phyloP scores from a whole-genome alignment of 1,139 yeast species.

The Pichiaceae sp. region DNA sequence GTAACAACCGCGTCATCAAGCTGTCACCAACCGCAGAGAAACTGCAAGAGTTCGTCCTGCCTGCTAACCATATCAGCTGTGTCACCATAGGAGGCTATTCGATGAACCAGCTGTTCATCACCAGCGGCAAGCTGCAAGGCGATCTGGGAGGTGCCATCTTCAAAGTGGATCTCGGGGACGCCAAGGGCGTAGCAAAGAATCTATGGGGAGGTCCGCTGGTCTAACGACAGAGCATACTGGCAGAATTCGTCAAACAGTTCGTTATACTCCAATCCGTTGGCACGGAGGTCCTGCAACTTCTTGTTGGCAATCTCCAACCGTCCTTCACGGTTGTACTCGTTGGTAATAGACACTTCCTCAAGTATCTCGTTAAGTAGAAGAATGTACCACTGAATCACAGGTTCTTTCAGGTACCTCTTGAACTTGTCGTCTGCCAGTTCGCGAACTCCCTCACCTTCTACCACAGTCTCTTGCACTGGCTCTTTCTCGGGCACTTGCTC shows the following conservation, averaged over 20 bases:
- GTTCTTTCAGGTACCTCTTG: constrained; percentile 33
- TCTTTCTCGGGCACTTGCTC: not conserved
- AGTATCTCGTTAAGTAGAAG: constrained; percentile 38
- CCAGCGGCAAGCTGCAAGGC: constrained; percentile 29
- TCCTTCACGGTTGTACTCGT: constrained; percentile 38
- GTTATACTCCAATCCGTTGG: constrained; percentile 59
- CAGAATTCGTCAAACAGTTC: constrained; percentile 59
- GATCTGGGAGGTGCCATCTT: constrained; percentile 46
- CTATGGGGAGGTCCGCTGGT: constrained; percentile 20
- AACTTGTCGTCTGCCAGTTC: constrained; percentile 31
- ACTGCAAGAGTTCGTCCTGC: constrained; percentile 45
- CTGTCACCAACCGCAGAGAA: constrained; percentile 43
- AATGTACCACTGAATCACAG: constrained; percentile 47
- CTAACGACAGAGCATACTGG: constrained; percentile 12
- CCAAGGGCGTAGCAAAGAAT: constrained; percentile 26
- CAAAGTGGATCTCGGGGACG: constrained; percentile 25
- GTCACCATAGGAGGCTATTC: constrained; percentile 62
- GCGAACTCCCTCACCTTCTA: not conserved
- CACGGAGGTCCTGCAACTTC: constrained; percentile 50
- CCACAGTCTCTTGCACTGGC: constrained; percentile 1
- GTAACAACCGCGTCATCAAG: constrained; percentile 47
- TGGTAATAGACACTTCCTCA: constrained; percentile 35
- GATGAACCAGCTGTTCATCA: constrained; percentile 53
- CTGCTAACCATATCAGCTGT: constrained; percentile 60
- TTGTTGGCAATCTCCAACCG: constrained; percentile 49